These are phyloP conservation scores for Saccharomycopsis babjevae DNA, from an alignment of 805 yeast species.

Conservation along the genomic window DNA sequence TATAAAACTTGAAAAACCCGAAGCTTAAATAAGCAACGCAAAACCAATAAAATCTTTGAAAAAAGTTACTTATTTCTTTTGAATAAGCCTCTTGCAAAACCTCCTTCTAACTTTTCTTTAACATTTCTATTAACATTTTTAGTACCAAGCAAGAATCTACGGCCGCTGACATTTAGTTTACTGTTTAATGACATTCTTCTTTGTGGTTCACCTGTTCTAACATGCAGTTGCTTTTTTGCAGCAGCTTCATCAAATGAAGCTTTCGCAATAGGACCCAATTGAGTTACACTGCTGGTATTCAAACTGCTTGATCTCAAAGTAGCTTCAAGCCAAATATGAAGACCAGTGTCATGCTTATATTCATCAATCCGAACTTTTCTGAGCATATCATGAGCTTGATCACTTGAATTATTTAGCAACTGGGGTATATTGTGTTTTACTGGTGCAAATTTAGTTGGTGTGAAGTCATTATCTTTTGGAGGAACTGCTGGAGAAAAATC, in stretches of 20 bases:
- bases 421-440: conserved; percentile 10
- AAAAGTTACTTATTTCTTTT: conserved; percentile 12
- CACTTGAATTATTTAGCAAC: conserved; percentile 3
- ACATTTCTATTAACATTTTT: conserved; percentile 17
- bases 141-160: conserved; percentile 15
- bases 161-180: conserved; percentile 12
- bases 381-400: conserved; percentile 12
- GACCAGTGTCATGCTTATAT: conserved; percentile 15
- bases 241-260: conserved; percentile 15
- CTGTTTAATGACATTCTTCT: conserved; percentile 16
- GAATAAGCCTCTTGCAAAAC: conserved; percentile 12
- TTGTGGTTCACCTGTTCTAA: neutral
- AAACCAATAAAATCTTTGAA: no score
- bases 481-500: conserved; percentile 17
- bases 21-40: no score
- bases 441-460: conserved; percentile 11
- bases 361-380: conserved; percentile 15
- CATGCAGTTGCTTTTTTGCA: conserved; percentile 1
- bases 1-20: no score
- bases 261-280: conserved; percentile 15
- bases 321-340: conserved; percentile 14
- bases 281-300: neutral
- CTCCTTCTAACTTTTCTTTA: conserved; percentile 14
- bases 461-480: conserved; percentile 13
- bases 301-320: conserved; percentile 6